Base-by-base conservation (phyloP, 163 green algal species). In the Scenedesmus sp. region DNA sequence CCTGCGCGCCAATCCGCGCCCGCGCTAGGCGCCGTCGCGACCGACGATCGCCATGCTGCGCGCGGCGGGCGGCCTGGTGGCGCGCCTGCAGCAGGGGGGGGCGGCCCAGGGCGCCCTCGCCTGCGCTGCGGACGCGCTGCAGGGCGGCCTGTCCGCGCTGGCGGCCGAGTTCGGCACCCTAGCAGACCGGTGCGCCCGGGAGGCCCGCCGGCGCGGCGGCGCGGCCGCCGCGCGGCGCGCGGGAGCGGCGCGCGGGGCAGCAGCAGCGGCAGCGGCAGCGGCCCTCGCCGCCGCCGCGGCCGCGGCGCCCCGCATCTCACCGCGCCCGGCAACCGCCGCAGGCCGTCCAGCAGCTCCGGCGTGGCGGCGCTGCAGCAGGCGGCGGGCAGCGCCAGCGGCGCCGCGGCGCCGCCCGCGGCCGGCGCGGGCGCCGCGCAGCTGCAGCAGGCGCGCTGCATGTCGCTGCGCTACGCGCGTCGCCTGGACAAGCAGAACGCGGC, bases 391-490 rank as follows among this genome's bases (percentile, higher is more conserved):
- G 6, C 22, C 53, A 2, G 66, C 9, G 5, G 51, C 33, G 24
- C 39, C 15, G 39, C 65, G 51, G 33, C 64, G 36, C 42, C 51
- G 26, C 15, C 28, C 18, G 47, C 44, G 39, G 14, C 0, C 67
- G 51, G 45, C 44, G 42, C 18, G 7, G 4, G 17, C 5, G 4
- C 28, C 4, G 42, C 58, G 54, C 4, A 60, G 62, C 18, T 6
- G 31, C 31, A 48, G 56, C 70, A 70, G 24, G 24, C 4, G 26
- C 6, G 24, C n/a, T 5, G 24, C 28, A 79, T 79, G 71, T 79
- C 71, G 13, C 57, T 79, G 57, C 71, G 71, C 18, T 79, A 79
- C 57, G 71, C 71, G 11, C 71, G 71, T 29, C 22, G 66, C 3
- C 44, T 79, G 14, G 31, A 67, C 13, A 65, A 34, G 24, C 31